Percentiles rank a stretch among this genome's conserved stretches.
These are phyloP conservation scores for Candida endomychidarum DNA, from an alignment of 805 yeast species.

Conservation along the genomic window DNA sequence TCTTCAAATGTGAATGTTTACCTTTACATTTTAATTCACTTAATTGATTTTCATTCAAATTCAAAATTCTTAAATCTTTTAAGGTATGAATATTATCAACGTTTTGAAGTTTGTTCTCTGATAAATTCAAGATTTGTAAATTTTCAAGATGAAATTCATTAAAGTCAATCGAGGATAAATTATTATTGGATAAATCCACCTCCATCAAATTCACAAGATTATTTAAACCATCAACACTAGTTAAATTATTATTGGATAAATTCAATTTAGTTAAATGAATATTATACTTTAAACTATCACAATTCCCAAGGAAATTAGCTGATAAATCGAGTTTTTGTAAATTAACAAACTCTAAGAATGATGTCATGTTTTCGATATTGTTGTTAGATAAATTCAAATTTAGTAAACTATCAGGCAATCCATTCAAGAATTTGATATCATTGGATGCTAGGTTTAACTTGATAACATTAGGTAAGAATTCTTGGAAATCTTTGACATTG, in stretches of 20 bases:
- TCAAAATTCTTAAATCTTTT: constrained; percentile 36
- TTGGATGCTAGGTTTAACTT: constrained; percentile 44
- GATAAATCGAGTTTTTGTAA: constrained; percentile 45
- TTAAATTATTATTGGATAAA: constrained; percentile 36
- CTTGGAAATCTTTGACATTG: constrained; percentile 43
- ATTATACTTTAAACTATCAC: constrained; percentile 37
- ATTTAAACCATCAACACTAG: constrained; percentile 35
- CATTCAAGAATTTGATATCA: constrained; percentile 42
- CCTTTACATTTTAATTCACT: constrained; percentile 19
- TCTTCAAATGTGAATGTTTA: constrained; percentile 33
- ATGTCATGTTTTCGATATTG: constrained; percentile 38
- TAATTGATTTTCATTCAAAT: constrained; percentile 43
- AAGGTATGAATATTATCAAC: constrained; percentile 37
- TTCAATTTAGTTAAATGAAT: constrained; percentile 44
- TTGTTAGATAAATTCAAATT: constrained; percentile 41
- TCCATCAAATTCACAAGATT: constrained; percentile 38
- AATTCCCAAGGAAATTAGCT: constrained; percentile 33
- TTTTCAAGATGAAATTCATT: constrained; percentile 31
- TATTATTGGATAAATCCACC: constrained; percentile 44
- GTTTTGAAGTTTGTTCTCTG: constrained; percentile 38
- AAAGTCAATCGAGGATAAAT: constrained; percentile 39
- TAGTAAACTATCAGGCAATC: constrained; percentile 42
- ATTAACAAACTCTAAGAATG: constrained; percentile 39
- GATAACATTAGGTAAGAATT: constrained; percentile 45
- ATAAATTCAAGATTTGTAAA: constrained; percentile 44